phyloP scores from a whole-genome alignment of 805 yeast species.

The Saccharomycopsis capsularis region DNA sequence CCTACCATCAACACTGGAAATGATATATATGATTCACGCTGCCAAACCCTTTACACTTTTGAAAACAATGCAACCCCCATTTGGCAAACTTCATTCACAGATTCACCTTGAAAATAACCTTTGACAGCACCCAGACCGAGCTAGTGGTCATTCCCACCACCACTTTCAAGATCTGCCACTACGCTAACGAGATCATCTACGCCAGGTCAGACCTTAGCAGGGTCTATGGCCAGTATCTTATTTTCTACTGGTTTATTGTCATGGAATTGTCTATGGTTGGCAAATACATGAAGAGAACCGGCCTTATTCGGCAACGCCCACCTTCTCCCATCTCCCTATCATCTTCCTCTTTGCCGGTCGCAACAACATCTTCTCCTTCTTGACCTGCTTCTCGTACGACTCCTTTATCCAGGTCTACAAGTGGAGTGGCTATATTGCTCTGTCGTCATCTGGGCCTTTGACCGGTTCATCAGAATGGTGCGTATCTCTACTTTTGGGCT shows the following conservation, averaged over 20 bases:
- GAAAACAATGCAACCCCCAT: too few relatives aligned
- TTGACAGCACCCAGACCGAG: too few relatives aligned
- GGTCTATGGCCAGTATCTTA: too few relatives aligned
- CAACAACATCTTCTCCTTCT: slow-evolving; percentile 56
- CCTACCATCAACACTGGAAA: too few relatives aligned
- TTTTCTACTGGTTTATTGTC: slow-evolving; percentile 16
- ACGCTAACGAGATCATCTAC: too few relatives aligned
- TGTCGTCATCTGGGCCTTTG: slow-evolving; percentile 64
- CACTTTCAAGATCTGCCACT: too few relatives aligned
- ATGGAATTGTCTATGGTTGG: slow-evolving; percentile 8
- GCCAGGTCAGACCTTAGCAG: too few relatives aligned
- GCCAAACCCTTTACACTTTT: too few relatives aligned
- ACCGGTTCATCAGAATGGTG: slow-evolving; percentile 49
- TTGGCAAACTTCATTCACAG: too few relatives aligned
- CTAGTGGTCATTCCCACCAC: too few relatives aligned
- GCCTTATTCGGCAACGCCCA: slow-evolving; percentile 24
- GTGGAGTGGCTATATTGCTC: slow-evolving; percentile 45
- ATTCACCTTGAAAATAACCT: too few relatives aligned
- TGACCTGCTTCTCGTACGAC: slow-evolving; percentile 56
- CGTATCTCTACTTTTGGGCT: slow-evolving; percentile 53
- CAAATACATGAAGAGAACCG: slow-evolving; percentile 13
- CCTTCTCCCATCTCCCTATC: slow-evolving; percentile 49
- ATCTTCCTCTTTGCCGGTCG: slow-evolving; percentile 62
- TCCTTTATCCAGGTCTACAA: slow-evolving; percentile 60
- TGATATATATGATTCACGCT: too few relatives aligned